phyloP scores from a whole-genome alignment of 2,329 filamentous ascomycete species.

The Ceratocystis papillata region DNA sequence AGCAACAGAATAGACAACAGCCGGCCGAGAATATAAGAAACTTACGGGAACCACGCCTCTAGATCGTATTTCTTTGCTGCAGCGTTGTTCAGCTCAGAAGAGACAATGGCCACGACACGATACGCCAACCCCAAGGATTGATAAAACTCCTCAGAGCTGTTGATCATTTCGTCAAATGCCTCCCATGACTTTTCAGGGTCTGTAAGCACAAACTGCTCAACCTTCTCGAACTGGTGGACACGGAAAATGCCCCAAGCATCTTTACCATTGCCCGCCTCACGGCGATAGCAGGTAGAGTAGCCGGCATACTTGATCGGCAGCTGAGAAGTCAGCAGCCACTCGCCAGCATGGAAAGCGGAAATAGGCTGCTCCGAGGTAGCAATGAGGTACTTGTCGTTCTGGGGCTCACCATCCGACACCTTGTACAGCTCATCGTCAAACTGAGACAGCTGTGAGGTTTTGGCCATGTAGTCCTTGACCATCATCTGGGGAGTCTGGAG shows the following conservation, averaged over 20 bases:
- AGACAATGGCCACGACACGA: constrained; percentile 86
- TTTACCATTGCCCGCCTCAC: constrained; percentile 78
- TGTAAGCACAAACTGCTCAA: constrained; percentile 69
- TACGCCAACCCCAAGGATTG: constrained; percentile 80
- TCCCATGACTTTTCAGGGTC: constrained; percentile 89
- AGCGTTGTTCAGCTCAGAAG: constrained; percentile 75
- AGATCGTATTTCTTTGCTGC: constrained; percentile 85
- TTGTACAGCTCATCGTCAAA: constrained; percentile 99
- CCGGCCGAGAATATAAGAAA: not conserved
- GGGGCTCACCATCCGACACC: constrained; percentile 74
- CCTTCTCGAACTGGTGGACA: constrained; percentile 96
- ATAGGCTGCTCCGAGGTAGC: constrained; percentile 92
- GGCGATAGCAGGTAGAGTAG: constrained; percentile 89
- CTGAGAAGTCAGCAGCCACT: constrained; percentile 78
- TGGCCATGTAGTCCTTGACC: constrained; percentile 90
- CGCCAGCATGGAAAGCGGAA: constrained; percentile 81
- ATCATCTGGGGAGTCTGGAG: constrained; percentile 89
- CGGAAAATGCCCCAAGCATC: constrained; percentile 98
- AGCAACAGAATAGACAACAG: not conserved
- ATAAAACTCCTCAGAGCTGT: constrained; percentile 87
- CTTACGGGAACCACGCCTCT: constrained; percentile 87
- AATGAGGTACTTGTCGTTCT: constrained; percentile 69
- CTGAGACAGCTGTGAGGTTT: constrained; percentile 92
- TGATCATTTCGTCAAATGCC: constrained; percentile 87
- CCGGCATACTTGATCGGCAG: constrained; percentile 88